Conservation (phyloP, 2,329 filamentous ascomycete genomes). For the Epichloe bromicola region DNA sequence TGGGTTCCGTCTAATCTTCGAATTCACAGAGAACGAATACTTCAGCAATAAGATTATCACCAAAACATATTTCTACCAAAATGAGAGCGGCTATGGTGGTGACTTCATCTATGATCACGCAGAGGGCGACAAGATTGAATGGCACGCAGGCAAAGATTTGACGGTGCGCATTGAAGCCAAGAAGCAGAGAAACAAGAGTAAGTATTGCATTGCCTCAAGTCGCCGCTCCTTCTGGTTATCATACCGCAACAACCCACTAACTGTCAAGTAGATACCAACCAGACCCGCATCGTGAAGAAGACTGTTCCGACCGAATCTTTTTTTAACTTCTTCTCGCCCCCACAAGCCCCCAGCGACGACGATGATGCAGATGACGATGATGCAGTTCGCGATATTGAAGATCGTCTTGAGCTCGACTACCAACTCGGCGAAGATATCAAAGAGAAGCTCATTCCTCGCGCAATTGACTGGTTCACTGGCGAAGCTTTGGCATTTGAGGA, state of each 20-base stretch:
- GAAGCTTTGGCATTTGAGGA: conserved; percentile 97
- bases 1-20: conserved; percentile 95
- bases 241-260: background rate
- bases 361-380: conserved; percentile 59
- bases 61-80: conserved; percentile 99
- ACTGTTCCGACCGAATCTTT: conserved; percentile 97
- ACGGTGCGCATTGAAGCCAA: conserved; percentile 95
- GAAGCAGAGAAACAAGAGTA: conserved; percentile 99
- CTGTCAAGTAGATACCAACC: conserved; percentile 76
- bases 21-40: conserved; percentile 88
- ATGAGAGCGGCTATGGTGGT: conserved; percentile 94
- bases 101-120: conserved; percentile 99
- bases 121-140: conserved; percentile 95
- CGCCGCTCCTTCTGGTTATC: background rate
- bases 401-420: conserved; percentile 95
- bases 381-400: conserved; percentile 82
- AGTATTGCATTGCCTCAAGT: conserved; percentile 14
- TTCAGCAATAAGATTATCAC: conserved; percentile 96
- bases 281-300: conserved; percentile 98
- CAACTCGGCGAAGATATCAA: conserved; percentile 99
- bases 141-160: conserved; percentile 85
- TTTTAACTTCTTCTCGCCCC: conserved; percentile 98
- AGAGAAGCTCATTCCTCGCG: conserved; percentile 96
- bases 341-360: conserved; percentile 66
- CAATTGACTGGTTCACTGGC: conserved; percentile 98